Conservation (phyloP, 257 asterid genomes). For the Rubia yunnanensis region DNA sequence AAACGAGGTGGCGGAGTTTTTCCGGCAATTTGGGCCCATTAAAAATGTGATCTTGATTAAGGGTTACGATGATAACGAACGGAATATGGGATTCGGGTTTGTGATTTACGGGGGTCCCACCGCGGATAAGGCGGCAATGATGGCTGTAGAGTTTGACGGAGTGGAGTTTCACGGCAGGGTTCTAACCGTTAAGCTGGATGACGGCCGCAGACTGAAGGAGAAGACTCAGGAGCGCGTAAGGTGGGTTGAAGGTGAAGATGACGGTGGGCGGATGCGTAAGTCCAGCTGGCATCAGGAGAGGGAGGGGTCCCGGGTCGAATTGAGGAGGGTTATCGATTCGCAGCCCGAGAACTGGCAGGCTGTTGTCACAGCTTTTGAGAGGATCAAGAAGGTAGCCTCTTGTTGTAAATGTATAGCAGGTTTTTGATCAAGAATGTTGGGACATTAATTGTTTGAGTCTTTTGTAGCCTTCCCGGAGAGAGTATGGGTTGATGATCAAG, state of each 20-base stretch:
- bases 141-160: slow-evolving; percentile 96
- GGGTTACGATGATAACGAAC: slow-evolving; percentile 72
- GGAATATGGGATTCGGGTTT: slow-evolving; percentile 93
- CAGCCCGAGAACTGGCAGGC: slow-evolving; percentile 94
- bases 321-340: slow-evolving; percentile 67
- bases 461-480: slow-evolving; percentile 95
- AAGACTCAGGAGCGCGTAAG: slow-evolving; percentile 22
- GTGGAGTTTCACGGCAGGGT: slow-evolving; percentile 90
- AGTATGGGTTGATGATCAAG: slow-evolving; percentile 87
- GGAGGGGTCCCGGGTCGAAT: slow-evolving; percentile 60
- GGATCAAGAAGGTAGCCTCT: slow-evolving; percentile 69
- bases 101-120: slow-evolving; percentile 59
- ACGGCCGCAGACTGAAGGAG: slow-evolving; percentile 61
- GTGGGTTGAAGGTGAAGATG: slow-evolving; percentile 40
- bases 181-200: slow-evolving; percentile 81
- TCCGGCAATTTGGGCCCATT: slow-evolving; percentile 91
- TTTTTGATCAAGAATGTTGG: neutral
- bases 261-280: slow-evolving; percentile 31
- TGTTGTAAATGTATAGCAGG: slow-evolving; percentile 1
- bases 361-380: slow-evolving; percentile 75
- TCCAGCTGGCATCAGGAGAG: slow-evolving; percentile 93
- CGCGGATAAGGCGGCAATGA: slow-evolving; percentile 83
- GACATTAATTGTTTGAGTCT: slow-evolving; percentile 8
- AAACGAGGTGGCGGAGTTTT: slow-evolving; percentile 64
- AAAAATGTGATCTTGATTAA: slow-evolving; percentile 71